Evolutionary conservation across 768 basidiomycete genomes (phyloP).

Genomic region (Tricholoma sp.): DNA sequence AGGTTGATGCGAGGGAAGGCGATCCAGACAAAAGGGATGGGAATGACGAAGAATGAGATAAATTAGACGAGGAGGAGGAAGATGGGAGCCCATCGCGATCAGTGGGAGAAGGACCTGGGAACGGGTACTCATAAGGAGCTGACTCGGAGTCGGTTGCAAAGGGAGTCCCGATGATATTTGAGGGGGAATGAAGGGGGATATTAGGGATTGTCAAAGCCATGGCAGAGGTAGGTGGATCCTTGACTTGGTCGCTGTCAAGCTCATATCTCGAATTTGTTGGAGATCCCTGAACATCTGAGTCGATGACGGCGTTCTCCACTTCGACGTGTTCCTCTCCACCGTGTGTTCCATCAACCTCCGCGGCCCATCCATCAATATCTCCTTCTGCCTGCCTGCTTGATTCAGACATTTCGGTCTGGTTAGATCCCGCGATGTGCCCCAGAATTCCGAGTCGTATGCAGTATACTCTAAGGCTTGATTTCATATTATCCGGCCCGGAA

Average conservation of each 20-base stretch:
- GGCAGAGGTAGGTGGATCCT: neutral
- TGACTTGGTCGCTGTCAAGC: neutral
- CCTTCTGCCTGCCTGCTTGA: neutral
- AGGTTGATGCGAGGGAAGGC: constrained; percentile 11
- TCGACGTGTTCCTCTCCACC: neutral
- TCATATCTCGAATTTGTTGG: neutral
- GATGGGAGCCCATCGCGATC: neutral
- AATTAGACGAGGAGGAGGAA: neutral
- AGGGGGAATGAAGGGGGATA: constrained; percentile 21
- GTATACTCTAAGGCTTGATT: no score
- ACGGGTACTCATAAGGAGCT: constrained; percentile 28
- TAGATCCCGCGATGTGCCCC: neutral
- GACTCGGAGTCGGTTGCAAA: constrained; percentile 24
- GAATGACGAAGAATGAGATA: constrained; percentile 4
- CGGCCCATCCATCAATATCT: neutral
- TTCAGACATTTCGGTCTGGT: neutral
- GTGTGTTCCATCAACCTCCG: neutral
- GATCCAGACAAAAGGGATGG: constrained; percentile 7
- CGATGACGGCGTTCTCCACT: neutral
- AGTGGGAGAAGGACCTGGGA: constrained; percentile 10
- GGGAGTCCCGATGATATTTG: constrained; percentile 28
- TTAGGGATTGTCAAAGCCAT: neutral
- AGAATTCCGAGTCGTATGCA: no score
- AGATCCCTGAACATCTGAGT: neutral
- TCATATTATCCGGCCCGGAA: no score